These are phyloP conservation scores for Rhodotorula sphaerocarpa DNA, from an alignment of 768 basidiomycete species.

Conservation along the genomic window DNA sequence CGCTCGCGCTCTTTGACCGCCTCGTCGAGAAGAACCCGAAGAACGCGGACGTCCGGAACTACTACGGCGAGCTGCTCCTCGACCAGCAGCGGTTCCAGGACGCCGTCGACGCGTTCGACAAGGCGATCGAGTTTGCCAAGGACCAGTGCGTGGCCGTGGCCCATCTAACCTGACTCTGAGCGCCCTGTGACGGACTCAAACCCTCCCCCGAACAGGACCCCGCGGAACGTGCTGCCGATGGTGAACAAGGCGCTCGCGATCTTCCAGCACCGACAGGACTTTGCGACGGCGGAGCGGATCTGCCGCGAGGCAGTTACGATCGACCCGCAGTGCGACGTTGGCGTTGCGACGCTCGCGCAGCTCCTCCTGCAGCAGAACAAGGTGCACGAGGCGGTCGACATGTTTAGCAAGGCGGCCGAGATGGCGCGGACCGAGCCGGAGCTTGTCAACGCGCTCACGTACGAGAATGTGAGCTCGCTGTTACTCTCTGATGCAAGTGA, in stretches of 20 bases:
- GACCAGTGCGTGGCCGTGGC: constrained; percentile 49
- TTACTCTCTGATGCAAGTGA: neutral
- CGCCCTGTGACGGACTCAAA: neutral
- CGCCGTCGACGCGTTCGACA: constrained; percentile 77
- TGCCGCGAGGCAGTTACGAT: constrained; percentile 79
- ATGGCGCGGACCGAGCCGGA: constrained; percentile 86
- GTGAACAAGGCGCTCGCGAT: constrained; percentile 97
- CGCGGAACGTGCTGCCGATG: constrained; percentile 73
- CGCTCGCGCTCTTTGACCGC: constrained; percentile 82
- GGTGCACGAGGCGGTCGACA: constrained; percentile 71
- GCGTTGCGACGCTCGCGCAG: constrained; percentile 90
- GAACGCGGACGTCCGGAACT: constrained; percentile 38
- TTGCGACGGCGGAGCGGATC: constrained; percentile 68
- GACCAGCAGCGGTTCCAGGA: constrained; percentile 84
- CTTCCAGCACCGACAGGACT: constrained; percentile 92
- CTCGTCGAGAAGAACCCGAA: constrained; percentile 69
- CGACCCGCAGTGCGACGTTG: constrained; percentile 92
- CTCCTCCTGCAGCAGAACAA: constrained; percentile 82
- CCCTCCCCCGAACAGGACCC: constrained; percentile 13
- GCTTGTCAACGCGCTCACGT: constrained; percentile 47
- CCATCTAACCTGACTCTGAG: too few species aligned
- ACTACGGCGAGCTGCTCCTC: constrained; percentile 82
- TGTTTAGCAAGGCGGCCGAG: constrained; percentile 75
- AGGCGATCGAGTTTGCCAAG: constrained; percentile 79
- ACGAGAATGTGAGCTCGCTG: constrained; percentile 27